phyloP scores from a whole-genome alignment of 345 rosid genomes.

The Syzygium grande region DNA sequence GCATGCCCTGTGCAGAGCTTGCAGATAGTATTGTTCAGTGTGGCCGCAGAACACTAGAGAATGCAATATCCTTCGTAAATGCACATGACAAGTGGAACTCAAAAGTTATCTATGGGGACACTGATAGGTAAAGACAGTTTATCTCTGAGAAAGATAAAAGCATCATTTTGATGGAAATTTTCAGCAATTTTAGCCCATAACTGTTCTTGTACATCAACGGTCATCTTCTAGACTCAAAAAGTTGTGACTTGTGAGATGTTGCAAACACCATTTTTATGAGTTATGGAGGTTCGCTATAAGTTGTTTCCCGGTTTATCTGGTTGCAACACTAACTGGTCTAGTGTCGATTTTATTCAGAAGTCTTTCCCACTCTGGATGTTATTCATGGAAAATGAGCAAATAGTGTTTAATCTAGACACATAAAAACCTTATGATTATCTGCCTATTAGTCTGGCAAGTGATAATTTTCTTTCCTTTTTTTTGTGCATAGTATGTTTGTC shows the following conservation, averaged over 20 bases:
- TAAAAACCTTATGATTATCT: not conserved
- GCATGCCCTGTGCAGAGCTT: slow-evolving; percentile 99
- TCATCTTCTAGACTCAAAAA: not conserved
- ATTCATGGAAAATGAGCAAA: not conserved
- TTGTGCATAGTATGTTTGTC: slow-evolving; percentile 77
- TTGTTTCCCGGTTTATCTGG: not conserved
- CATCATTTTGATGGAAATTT: not conserved
- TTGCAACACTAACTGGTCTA: not conserved
- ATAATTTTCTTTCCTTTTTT: not conserved
- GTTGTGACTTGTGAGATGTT: not conserved
- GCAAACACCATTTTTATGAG: not conserved
- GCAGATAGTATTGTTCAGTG: slow-evolving; percentile 98
- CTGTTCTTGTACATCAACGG: not conserved
- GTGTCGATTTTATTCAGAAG: not conserved
- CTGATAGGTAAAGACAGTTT: slow-evolving; percentile 66
- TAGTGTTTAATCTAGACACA: not conserved
- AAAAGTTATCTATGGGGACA: slow-evolving; percentile 88
- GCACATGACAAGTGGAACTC: slow-evolving; percentile 77
- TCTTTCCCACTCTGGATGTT: not conserved
- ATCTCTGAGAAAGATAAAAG: not conserved
- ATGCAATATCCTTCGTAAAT: slow-evolving; percentile 72
- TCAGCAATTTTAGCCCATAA: not conserved
- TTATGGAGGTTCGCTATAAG: not conserved
- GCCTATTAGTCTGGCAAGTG: not conserved
- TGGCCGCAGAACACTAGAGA: slow-evolving; percentile 92